Percentiles rank a stretch among this genome's conserved stretches.
Evolutionary conservation across 2,329 filamentous ascomycete species (phyloP).

Genomic region (Zalaria sp.): DNA sequence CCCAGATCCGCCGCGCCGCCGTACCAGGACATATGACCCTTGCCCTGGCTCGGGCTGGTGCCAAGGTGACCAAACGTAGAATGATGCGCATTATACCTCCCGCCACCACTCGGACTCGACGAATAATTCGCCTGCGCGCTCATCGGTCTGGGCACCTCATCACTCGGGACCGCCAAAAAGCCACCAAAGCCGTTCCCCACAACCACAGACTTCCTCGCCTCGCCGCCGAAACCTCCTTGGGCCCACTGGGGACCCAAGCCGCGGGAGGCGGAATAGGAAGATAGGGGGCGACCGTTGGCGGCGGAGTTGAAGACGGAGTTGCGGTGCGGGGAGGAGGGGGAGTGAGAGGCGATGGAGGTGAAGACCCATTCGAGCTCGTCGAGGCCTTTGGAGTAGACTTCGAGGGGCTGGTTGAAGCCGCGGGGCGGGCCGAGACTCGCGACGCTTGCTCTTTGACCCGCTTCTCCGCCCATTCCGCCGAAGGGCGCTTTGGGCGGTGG

Average conservation of each 20-base stretch:
- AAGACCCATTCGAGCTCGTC: slow-evolving; percentile 57
- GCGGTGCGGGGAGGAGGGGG: slow-evolving; percentile 22
- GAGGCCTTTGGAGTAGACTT: slow-evolving; percentile 52
- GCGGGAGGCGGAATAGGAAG: slow-evolving; percentile 29
- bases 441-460: background rate
- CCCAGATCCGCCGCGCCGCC: too few relatives aligned
- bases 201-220: slow-evolving; percentile 46
- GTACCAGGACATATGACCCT: too few relatives aligned
- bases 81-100: too few relatives aligned
- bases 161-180: slow-evolving; percentile 48
- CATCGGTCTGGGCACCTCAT: slow-evolving; percentile 24
- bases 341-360: slow-evolving; percentile 37
- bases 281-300: slow-evolving; percentile 28
- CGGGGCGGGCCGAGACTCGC: slow-evolving; percentile 8
- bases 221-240: slow-evolving; percentile 31
- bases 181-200: slow-evolving; percentile 55
- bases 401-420: slow-evolving; percentile 41
- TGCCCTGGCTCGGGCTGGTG: too few relatives aligned
- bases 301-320: slow-evolving; percentile 20
- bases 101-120: too few relatives aligned
- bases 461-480: slow-evolving; percentile 15
- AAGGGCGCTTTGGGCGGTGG: slow-evolving; percentile 48
- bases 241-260: slow-evolving; percentile 41
- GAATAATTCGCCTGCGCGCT: slow-evolving; percentile 5
- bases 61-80: too few relatives aligned